Evolutionary conservation across 352 stramenopile species (phyloP).

Genomic region (Globisporangium polare): DNA sequence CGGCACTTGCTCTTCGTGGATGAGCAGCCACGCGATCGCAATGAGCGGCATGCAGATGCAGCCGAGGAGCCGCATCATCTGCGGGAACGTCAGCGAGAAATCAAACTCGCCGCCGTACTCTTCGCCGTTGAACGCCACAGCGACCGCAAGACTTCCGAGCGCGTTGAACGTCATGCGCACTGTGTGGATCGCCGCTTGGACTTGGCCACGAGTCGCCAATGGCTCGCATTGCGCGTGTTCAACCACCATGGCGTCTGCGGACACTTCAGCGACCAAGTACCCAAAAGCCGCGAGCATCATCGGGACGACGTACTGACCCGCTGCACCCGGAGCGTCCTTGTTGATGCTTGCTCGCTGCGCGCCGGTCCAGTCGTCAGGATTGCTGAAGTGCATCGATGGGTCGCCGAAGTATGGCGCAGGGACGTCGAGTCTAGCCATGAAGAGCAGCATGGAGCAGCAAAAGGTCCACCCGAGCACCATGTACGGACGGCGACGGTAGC

Average conservation of each 20-base stretch:
- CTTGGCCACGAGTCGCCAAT: conserved; percentile 32
- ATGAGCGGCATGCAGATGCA: conserved; percentile 32
- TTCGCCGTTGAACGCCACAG: conserved; percentile 40
- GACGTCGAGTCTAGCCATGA: conserved; percentile 36
- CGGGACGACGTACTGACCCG: conserved; percentile 46
- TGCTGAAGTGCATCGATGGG: conserved; percentile 27
- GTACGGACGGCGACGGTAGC: conserved; percentile 53
- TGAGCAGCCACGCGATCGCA: conserved; percentile 21
- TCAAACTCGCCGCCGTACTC: conserved; percentile 54
- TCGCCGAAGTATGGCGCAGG: conserved; percentile 47
- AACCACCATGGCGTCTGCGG: conserved; percentile 58
- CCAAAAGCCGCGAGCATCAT: conserved; percentile 71
- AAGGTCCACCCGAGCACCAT: conserved; percentile 55
- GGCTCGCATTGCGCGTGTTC: conserved; percentile 57
- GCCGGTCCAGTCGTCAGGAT: conserved; percentile 31
- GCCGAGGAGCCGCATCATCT: conserved; percentile 41
- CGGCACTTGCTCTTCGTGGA: conserved; percentile 13
- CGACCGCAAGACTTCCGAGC: conserved; percentile 37
- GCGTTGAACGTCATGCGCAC: conserved; percentile 42
- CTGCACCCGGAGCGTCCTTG: conserved; percentile 27
- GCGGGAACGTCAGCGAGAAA: conserved; percentile 49
- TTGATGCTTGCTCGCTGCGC: conserved; percentile 38
- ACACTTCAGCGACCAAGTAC: conserved; percentile 57
- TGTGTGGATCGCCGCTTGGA: conserved; percentile 58
- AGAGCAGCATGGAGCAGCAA: conserved; percentile 43